phyloP scores from a whole-genome alignment of 169 alveolate species.

The Ichthyophthirius multifiliis region DNA sequence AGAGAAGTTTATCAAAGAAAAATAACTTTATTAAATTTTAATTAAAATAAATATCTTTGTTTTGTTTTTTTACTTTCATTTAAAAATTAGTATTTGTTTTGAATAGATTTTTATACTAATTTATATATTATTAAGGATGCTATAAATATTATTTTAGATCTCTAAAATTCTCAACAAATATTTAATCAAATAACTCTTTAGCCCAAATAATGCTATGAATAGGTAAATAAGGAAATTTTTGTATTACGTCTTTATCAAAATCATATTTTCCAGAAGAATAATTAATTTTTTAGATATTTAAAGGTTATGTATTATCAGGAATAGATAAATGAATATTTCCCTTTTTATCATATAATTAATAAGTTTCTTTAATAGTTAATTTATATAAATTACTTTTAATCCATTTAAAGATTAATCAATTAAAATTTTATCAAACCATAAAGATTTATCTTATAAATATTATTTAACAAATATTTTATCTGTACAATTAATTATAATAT shows the following conservation, averaged over 20 bases:
- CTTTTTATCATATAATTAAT: neutral
- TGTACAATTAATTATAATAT: neutral
- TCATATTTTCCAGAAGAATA: neutral
- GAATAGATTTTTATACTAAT: neutral
- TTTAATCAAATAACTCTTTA: neutral
- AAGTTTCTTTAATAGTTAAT: neutral
- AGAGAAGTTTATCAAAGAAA: neutral
- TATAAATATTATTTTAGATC: neutral
- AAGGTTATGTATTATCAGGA: neutral
- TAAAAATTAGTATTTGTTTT: neutral
- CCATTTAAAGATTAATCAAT: neutral
- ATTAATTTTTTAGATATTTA: neutral
- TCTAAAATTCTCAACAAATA: conserved; percentile 5
- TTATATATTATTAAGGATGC: neutral
- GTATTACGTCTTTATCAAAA: neutral
- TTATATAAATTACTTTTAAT: neutral
- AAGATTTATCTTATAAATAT: neutral
- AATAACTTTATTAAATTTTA: neutral
- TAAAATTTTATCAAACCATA: neutral
- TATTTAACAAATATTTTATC: neutral
- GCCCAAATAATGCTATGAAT: conserved; percentile 16
- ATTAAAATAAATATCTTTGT: neutral
- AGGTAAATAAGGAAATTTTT: neutral
- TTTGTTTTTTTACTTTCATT: neutral
- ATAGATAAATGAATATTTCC: neutral